These are phyloP conservation scores for Gynandropsis gynandra DNA, from an alignment of 345 rosid species.

Conservation along the genomic window DNA sequence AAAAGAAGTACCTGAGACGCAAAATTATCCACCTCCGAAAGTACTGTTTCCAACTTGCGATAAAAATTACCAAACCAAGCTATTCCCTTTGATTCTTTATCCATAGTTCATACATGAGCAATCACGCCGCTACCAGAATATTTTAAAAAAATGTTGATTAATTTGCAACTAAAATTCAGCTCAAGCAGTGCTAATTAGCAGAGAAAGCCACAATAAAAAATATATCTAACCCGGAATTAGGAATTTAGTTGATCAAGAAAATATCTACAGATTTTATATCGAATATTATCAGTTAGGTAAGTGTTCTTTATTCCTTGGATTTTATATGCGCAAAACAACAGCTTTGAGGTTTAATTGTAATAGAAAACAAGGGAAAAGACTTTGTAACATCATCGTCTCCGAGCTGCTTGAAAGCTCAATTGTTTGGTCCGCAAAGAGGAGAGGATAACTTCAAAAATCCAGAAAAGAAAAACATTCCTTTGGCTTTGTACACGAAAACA, in stretches of 20 bases:
- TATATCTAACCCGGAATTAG: too few relatives aligned
- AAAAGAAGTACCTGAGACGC: slow-evolving; percentile 29
- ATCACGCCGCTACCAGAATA: slow-evolving; percentile 14
- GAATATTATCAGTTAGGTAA: too few relatives aligned
- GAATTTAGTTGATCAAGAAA: too few relatives aligned
- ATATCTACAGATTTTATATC: too few relatives aligned
- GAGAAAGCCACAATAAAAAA: too few relatives aligned
- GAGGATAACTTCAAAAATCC: too few relatives aligned
- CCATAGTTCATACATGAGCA: slow-evolving; percentile 34
- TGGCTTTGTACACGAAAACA: slow-evolving; percentile 14
- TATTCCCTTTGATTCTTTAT: slow-evolving; percentile 39
- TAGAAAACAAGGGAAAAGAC: too few relatives aligned
- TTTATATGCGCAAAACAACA: too few relatives aligned
- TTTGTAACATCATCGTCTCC: too few relatives aligned
- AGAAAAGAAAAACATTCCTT: slow-evolving; percentile 3
- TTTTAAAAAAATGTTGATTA: neutral
- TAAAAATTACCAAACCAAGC: slow-evolving; percentile 58
- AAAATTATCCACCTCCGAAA: slow-evolving; percentile 55
- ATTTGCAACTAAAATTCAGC: neutral
- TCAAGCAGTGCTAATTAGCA: slow-evolving; percentile 1
- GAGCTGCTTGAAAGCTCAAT: too few relatives aligned
- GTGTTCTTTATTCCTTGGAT: too few relatives aligned
- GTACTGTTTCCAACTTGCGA: slow-evolving; percentile 57
- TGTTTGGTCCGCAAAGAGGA: slow-evolving; percentile 4
- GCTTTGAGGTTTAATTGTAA: too few relatives aligned